phyloP scores from a whole-genome alignment of 2,329 filamentous ascomycete species.

The Colletotrichum sp. region DNA sequence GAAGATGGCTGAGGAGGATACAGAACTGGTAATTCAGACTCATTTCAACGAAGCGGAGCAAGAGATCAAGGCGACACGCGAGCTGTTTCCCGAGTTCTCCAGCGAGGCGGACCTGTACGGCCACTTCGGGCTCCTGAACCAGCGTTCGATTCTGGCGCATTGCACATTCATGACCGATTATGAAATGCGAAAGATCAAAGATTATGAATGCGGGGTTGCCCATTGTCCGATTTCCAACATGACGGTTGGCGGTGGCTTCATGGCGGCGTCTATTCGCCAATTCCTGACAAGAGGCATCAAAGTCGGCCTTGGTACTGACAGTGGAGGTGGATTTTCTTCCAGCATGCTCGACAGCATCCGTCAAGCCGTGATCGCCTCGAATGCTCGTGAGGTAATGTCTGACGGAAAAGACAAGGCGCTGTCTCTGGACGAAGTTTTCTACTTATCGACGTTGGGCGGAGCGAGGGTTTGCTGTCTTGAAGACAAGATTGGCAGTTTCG shows the following conservation, averaged over 20 bases:
- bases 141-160: conserved; percentile 67
- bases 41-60: conserved; percentile 71
- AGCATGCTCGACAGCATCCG: conserved; percentile 65
- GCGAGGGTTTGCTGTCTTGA: conserved; percentile 62
- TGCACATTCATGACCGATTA: conserved; percentile 66
- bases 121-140: conserved; percentile 57
- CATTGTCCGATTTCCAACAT: conserved; percentile 72
- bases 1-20: conserved; percentile 51
- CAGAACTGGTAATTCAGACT: conserved; percentile 64
- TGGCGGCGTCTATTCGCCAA: conserved; percentile 64
- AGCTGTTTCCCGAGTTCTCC: conserved; percentile 59
- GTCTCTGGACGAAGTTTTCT: conserved; percentile 59
- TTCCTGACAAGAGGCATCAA: conserved; percentile 64
- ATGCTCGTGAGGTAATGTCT: conserved; percentile 48
- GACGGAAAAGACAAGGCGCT: conserved; percentile 48
- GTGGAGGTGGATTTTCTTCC: conserved; percentile 65
- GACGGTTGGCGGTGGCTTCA: conserved; percentile 65
- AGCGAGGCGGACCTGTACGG: conserved; percentile 67
- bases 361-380: conserved; percentile 61
- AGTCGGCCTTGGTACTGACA: conserved; percentile 71
- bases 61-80: conserved; percentile 60
- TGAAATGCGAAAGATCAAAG: conserved; percentile 54
- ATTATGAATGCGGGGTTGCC: conserved; percentile 61
- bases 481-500: conserved; percentile 60
- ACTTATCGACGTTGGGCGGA: conserved; percentile 66